Base-by-base conservation (phyloP, 768 basidiomycete species). In the Collybiopsis luxurians region DNA sequence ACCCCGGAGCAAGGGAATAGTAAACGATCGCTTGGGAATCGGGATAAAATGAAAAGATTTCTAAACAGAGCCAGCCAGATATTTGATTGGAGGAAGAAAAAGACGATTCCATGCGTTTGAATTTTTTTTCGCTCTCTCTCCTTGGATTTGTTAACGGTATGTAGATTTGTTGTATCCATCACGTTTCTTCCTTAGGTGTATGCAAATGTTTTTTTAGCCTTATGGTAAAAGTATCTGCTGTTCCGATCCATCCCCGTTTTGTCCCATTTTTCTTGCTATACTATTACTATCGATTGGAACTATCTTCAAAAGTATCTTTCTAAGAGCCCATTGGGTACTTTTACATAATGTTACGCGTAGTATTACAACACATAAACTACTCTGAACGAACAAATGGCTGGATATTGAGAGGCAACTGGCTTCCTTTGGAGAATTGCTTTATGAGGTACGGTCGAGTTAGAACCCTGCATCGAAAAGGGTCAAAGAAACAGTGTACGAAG, bases 371-470 rank as follows among this genome's bases (percentile, higher is more conserved):
- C n/a, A n/a, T n/a, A n/a, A n/a, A n/a, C 19, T 49, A 31, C 28
- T 15, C 28, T 34, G 24, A 55, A 56, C 43, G 58, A 53, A 52
- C 53, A 34, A 34, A 30, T 49, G 57, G 74, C 59, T 71, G 76
- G 57, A 89, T 76, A 44, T 80, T 60, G 43, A 89, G 61, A 6
- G 87, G 87, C 50, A 83, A 84, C 61, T 85, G 85, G 42, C 82
- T 84, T 3, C 87, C 87, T 50, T 81, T 76, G 51, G 74, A 73
- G 60, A 70, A 81, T 64, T 79, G 77, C 12, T 81, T 80, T 43
- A 66, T 65, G 15, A 89, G 60, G 63, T 84, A 89, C 17, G 87
- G 87, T 36, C 87, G 75, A 3, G 85, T 89, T 56, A 88, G 67
- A 11, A 89, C 81, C 23, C 87, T 89, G 31, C 17, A 36, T 34